phyloP scores from a whole-genome alignment of 2,329 filamentous ascomycete species.

The Colletotrichum sansevieriae region DNA sequence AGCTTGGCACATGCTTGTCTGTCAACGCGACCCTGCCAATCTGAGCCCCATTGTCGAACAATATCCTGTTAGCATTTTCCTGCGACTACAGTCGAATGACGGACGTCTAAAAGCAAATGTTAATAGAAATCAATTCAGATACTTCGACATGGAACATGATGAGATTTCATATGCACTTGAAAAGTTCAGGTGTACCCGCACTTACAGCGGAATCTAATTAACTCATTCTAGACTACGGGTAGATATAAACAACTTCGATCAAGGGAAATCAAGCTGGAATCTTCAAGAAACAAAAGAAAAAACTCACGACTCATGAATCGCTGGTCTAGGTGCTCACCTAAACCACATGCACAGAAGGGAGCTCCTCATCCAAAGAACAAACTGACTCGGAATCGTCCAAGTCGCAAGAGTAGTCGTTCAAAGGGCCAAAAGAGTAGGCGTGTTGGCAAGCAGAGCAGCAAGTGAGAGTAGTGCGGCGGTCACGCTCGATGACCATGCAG shows the following conservation, averaged over 20 bases:
- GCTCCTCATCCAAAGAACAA: neutral
- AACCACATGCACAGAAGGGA: neutral
- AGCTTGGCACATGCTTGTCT: conserved; percentile 21
- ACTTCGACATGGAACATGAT: too few species aligned
- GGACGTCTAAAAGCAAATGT: too few species aligned
- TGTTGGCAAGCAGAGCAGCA: conserved; percentile 32
- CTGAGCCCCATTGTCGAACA: neutral
- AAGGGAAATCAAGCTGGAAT: neutral
- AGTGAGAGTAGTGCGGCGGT: conserved; percentile 23
- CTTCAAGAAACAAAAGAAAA: neutral
- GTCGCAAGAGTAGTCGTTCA: neutral
- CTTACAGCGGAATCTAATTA: too few species aligned
- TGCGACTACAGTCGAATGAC: too few species aligned
- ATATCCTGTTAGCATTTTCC: too few species aligned
- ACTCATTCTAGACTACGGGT: too few species aligned
- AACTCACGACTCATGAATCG: neutral
- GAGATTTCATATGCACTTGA: too few species aligned
- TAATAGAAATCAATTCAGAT: too few species aligned
- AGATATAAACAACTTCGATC: too few species aligned
- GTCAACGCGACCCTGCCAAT: conserved; percentile 33
- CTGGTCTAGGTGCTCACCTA: neutral
- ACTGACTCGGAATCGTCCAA: neutral
- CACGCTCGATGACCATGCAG: conserved; percentile 27
- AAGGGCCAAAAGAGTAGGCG: conserved; percentile 13
- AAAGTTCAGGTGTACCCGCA: too few species aligned